phyloP scores from a whole-genome alignment of 1,284 basidiomycete genomes.

The Cryptococcus deneoformans region DNA sequence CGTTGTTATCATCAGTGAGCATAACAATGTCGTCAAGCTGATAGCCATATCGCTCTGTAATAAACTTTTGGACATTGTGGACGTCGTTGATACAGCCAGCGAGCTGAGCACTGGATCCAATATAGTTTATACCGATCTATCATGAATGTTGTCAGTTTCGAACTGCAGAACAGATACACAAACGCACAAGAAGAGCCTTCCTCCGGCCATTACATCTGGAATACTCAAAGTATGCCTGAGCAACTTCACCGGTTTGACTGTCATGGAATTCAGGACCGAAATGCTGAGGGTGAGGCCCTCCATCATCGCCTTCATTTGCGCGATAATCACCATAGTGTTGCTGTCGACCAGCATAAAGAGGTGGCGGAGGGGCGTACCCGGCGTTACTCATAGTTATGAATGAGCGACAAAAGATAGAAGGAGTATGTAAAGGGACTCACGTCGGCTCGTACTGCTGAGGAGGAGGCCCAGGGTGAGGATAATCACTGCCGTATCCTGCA shows the following conservation, averaged over 20 bases:
- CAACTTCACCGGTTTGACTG: slow-evolving; percentile 46
- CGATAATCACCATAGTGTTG: background rate
- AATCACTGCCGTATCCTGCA: background rate
- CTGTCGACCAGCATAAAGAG: slow-evolving; percentile 7
- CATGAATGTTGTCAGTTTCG: background rate
- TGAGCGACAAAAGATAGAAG: background rate
- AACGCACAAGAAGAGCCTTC: slow-evolving; percentile 37
- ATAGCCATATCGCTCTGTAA: slow-evolving; percentile 66
- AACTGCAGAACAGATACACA: background rate
- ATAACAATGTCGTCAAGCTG: slow-evolving; percentile 78
- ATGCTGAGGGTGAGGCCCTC: slow-evolving; percentile 52
- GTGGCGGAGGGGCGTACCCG: slow-evolving; percentile 9
- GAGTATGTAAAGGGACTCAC: background rate
- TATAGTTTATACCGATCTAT: slow-evolving; percentile 64
- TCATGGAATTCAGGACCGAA: slow-evolving; percentile 61
- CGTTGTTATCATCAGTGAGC: slow-evolving; percentile 69
- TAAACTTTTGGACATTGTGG: slow-evolving; percentile 68
- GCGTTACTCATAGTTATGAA: slow-evolving; percentile 2
- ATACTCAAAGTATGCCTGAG: slow-evolving; percentile 69
- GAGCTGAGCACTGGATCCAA: slow-evolving; percentile 61
- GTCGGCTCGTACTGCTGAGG: slow-evolving; percentile 11
- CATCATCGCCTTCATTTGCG: slow-evolving; percentile 1
- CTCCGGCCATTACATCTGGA: slow-evolving; percentile 61
- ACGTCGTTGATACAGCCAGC: slow-evolving; percentile 87
- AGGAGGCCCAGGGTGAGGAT: slow-evolving; percentile 3